These are phyloP conservation scores for Wolfiporia cocos DNA, from an alignment of 1,284 basidiomycete species.

Conservation along the genomic window DNA sequence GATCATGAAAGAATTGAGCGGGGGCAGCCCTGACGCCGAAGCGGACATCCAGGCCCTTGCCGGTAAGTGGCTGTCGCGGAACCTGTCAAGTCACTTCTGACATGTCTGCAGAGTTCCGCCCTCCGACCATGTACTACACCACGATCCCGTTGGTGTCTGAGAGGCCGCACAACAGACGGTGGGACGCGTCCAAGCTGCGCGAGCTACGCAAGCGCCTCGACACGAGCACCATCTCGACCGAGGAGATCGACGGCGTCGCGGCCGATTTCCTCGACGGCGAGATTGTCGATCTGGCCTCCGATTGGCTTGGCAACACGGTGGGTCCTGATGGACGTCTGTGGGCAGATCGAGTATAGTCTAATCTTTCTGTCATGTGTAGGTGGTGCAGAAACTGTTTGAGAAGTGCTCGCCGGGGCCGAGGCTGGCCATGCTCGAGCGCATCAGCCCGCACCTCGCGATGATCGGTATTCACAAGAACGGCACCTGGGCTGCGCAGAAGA, in stretches of 20 bases:
- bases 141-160: slow-evolving; percentile 85
- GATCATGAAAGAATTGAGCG: slow-evolving; percentile 89
- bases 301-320: slow-evolving; percentile 98
- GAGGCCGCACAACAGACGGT: slow-evolving; percentile 78
- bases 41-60: slow-evolving; percentile 77
- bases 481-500: slow-evolving; percentile 99
- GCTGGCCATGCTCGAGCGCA: slow-evolving; percentile 88
- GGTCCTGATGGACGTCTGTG: slow-evolving; percentile 21
- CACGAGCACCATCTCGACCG: slow-evolving; percentile 74
- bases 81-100: slow-evolving; percentile 4
- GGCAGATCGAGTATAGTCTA: slow-evolving; percentile 2
- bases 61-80: slow-evolving; percentile 43
- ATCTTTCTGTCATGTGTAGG: slow-evolving; percentile 35
- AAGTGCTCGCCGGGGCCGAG: slow-evolving; percentile 76
- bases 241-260: slow-evolving; percentile 88
- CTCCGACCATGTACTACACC: slow-evolving; percentile 90
- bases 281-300: slow-evolving; percentile 92
- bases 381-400: slow-evolving; percentile 97
- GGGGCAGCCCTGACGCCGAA: slow-evolving; percentile 73
- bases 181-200: slow-evolving; percentile 91
- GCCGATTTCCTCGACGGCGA: slow-evolving; percentile 87
- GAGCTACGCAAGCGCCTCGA: slow-evolving; percentile 92
- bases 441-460: slow-evolving; percentile 92
- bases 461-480: slow-evolving; percentile 99
- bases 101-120: slow-evolving; percentile 61